Evolutionary conservation across 2,329 filamentous ascomycete genomes (phyloP).

Genomic region (Coniosporium tulheliwenetii): DNA sequence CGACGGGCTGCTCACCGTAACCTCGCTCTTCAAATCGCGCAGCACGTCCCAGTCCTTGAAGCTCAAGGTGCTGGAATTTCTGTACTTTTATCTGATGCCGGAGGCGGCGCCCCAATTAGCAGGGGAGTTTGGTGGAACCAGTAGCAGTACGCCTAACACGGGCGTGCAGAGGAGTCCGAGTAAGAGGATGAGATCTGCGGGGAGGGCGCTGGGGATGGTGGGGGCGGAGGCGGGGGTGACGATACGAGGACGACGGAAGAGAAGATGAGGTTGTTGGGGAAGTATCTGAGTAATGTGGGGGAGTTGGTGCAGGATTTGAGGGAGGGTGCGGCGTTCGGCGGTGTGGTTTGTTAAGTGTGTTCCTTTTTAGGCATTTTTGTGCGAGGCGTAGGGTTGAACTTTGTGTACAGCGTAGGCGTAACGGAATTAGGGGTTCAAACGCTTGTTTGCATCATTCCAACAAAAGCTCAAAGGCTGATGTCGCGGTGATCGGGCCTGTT

Average conservation of each 20-base stretch:
- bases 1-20: constrained; percentile 82
- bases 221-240: constrained; percentile 13
- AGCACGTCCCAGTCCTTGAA: constrained; percentile 79
- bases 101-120: constrained; percentile 42
- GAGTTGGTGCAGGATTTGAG: constrained; percentile 73
- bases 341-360: not conserved
- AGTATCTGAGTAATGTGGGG: constrained; percentile 68
- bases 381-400: no score
- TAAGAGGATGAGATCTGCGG: constrained; percentile 15
- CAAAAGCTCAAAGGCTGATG: no score
- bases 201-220: constrained; percentile 17
- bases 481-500: no score
- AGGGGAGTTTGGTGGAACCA: constrained; percentile 6
- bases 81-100: constrained; percentile 98
- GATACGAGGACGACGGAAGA: constrained; percentile 56
- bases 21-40: constrained; percentile 81
- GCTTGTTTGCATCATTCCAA: no score
- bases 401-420: no score
- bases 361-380: not conserved
- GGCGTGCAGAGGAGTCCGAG: constrained; percentile 7
- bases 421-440: no score
- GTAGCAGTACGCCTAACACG: constrained; percentile 9
- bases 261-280: constrained; percentile 64
- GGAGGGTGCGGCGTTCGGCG: constrained; percentile 53
- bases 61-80: constrained; percentile 87